phyloP scores from a whole-genome alignment of 352 stramenopile species.

The Globisporangium spiculum region DNA sequence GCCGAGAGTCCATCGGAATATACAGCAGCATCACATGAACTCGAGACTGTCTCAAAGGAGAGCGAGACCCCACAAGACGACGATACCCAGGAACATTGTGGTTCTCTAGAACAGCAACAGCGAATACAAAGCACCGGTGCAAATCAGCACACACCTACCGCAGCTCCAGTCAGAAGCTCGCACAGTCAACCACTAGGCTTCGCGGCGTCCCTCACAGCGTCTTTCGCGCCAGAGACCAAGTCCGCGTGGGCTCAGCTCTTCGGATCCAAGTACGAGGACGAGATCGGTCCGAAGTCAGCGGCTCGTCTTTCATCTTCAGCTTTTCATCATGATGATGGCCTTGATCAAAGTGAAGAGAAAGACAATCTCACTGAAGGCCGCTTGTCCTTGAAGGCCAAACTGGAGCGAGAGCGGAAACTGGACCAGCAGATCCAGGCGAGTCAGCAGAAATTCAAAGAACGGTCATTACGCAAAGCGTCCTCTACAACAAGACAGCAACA shows the following conservation, averaged over 20 bases:
- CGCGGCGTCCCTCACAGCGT: constrained; percentile 25
- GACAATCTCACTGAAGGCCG: constrained; percentile 1
- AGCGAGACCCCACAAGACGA: not conserved
- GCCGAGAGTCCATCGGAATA: not conserved
- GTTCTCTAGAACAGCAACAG: not conserved
- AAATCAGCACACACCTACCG: not conserved
- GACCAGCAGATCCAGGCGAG: constrained; percentile 47
- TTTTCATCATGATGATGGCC: not conserved
- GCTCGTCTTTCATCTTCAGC: not conserved
- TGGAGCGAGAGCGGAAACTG: constrained; percentile 36
- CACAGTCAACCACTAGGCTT: not conserved
- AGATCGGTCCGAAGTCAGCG: constrained; percentile 3
- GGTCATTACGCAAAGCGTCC: constrained; percentile 15
- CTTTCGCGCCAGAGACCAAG: constrained; percentile 37
- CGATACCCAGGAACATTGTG: not conserved
- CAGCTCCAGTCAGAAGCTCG: not conserved
- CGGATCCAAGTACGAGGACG: constrained; percentile 51
- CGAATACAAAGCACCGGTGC: not conserved
- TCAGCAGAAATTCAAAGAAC: constrained; percentile 26
- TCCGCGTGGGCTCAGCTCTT: constrained; percentile 55
- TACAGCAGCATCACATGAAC: not conserved
- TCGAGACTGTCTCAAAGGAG: not conserved
- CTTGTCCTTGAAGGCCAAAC: constrained; percentile 28
- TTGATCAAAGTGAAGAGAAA: not conserved
- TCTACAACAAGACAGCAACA: not conserved